Evolutionary conservation across 805 yeast genomes (phyloP), one percentile per base, ranked within the genome.

Genomic region (Huiozyma sinensis): DNA sequence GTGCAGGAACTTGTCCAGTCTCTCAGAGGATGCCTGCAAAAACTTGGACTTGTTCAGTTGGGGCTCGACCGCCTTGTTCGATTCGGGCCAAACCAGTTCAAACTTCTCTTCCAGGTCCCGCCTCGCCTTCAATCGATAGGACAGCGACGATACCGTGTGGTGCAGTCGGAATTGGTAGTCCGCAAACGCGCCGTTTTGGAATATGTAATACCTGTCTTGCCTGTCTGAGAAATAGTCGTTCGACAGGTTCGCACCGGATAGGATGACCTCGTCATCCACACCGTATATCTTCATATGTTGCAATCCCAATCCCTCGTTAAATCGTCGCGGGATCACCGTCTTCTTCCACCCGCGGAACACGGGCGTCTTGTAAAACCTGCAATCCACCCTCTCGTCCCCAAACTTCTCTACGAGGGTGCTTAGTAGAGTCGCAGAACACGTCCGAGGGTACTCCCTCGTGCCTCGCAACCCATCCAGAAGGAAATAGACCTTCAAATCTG

Each of bases 261-360:
- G 70, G 13, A 92, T 74, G 36, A 92, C 77, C 57, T 89, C 95
- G 55, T 87, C 78, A 61, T 92, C 98, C 55, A 89, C 79, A 1
- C 98, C 98, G 61, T 92, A 92, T 29, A 92, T 73, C 61, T 92
- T 92, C 97, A 92, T 92, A 59, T 92, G 98, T 62, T 92, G 98
- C 42, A 92, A 71, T 0, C 98, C 98, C 53, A 75, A 70, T 4
- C 94, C 89, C 65, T 92, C 98, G 62, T 89, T 88, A 50, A 90
- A 70, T 49, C 98, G 72, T 47, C 75, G 81, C 0, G 98, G 98
- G 3, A 87, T 71, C 38, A 83, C 39, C 7, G 65, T 51, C 56
- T 80, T 79, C 45, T 76, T 73, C 47, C 85, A 56, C 0, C 95
- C 95, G 35, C 73, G 67, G 51, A 85, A 71, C 49, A 81, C 81